Percentiles rank a stretch among this genome's conserved stretches.
phyloP scores from a whole-genome alignment of 345 rosid genomes.

The Eucalyptus marginata region DNA sequence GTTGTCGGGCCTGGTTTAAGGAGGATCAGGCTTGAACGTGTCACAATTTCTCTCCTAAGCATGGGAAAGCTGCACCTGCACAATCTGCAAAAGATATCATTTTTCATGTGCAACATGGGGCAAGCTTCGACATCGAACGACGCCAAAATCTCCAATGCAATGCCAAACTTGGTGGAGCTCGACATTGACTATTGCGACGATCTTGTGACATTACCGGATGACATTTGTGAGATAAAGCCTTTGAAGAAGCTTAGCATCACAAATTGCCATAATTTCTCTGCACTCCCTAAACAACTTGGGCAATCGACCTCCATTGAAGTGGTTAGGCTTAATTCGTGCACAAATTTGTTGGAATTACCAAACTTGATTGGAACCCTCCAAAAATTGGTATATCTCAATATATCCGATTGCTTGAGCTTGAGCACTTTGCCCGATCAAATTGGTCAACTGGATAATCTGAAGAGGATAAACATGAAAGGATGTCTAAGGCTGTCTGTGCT shows the following conservation, averaged over 20 bases:
- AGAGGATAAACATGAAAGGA: constrained; percentile 32
- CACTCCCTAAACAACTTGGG: constrained; percentile 27
- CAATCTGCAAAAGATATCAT: constrained; percentile 26
- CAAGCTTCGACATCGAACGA: constrained; percentile 1
- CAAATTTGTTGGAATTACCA: constrained; percentile 19
- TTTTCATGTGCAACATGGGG: constrained; percentile 28
- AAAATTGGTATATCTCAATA: constrained; percentile 19
- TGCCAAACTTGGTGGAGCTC: constrained; percentile 33
- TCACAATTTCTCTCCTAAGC: constrained; percentile 2
- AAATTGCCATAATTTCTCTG: constrained; percentile 31
- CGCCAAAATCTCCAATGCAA: neutral
- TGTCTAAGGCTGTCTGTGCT: constrained; percentile 1
- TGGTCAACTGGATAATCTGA: constrained; percentile 20
- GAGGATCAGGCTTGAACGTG: constrained; percentile 46
- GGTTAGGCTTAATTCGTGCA: constrained; percentile 35
- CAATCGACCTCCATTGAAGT: constrained; percentile 16
- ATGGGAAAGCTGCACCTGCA: neutral
- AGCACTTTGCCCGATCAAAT: constrained; percentile 23
- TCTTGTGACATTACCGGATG: constrained; percentile 16
- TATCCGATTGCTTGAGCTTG: constrained; percentile 23
- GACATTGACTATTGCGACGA: constrained; percentile 34
- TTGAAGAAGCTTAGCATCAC: constrained; percentile 29
- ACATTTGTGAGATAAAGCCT: constrained; percentile 5
- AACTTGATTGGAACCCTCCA: constrained; percentile 11
- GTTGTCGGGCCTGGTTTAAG: constrained; percentile 23